Evolutionary conservation across 1,139 yeast species (phyloP), one percentile per base, ranked within the genome.

Genomic region (Blastobotrys capitulatus): DNA sequence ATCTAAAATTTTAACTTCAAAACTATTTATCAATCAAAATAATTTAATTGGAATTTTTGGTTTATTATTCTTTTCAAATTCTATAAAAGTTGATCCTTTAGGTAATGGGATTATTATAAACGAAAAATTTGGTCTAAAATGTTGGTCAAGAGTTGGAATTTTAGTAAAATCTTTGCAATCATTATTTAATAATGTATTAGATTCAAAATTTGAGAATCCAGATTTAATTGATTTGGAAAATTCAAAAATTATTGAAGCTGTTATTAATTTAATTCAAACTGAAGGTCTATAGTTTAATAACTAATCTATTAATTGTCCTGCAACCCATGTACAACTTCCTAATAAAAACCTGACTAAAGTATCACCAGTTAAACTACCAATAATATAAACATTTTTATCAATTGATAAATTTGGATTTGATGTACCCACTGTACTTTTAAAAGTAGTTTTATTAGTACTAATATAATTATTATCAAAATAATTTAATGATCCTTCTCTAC

Each of bases 111-210:
- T 72, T 7, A 57, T 68, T 8, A 60, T 89, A 51, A 95, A 86
- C 60, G 75, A 77, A 45, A 86, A 96, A 96, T 67, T 86, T 31
- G 89, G 95, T 8, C 72, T 92, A 34, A 73, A 86, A 56, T 86
- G 96, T 2, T 89, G 97, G 97, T 86, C 96, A 56, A 85, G 94
- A 58, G 88, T 90, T 61, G 97, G 94, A 0, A 95, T 92, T 4
- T 70, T 90, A 47, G 76, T 89, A 37, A 86, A 86, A 54, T 78
- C 84, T 51, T 68, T 92, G 47, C 72, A 95, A 56, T 62, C 70
- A 18, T 63, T 88, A 42, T 68, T 90, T 26, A 95, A 89, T 61
- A 70, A 76, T 18, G 78, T 85, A 1, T 77, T 90, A 50, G 85
- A 79, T 44, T 75, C 74, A 26, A 79, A 79, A 53, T 64, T 83